Evolutionary conservation across 2,329 filamentous ascomycete species (phyloP).

Genomic region (Davidsoniella neocaledoniae): DNA sequence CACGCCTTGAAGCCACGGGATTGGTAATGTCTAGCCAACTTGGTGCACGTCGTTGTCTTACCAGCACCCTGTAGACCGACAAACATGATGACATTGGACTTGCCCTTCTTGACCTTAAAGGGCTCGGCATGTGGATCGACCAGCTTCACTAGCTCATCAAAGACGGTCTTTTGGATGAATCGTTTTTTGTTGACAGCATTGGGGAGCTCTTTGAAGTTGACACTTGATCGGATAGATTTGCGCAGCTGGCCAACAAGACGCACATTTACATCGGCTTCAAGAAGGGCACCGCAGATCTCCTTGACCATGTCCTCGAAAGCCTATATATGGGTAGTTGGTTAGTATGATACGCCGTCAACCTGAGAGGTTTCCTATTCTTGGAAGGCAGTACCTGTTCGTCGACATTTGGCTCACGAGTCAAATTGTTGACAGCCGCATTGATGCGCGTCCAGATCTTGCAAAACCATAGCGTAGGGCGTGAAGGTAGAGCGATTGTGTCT

Average conservation of each 20-base stretch:
- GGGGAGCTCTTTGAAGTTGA: slow-evolving; percentile 90
- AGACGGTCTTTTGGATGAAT: slow-evolving; percentile 92
- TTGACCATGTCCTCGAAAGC: slow-evolving; percentile 97
- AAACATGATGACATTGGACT: slow-evolving; percentile 97
- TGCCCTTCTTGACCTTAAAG: slow-evolving; percentile 94
- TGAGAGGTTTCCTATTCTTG: slow-evolving; percentile 4
- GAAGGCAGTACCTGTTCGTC: slow-evolving; percentile 64
- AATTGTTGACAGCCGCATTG: slow-evolving; percentile 85
- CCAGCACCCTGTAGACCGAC: slow-evolving; percentile 94
- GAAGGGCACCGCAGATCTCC: slow-evolving; percentile 86
- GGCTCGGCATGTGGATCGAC: slow-evolving; percentile 91
- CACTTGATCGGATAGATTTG: slow-evolving; percentile 76
- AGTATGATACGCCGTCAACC: background rate
- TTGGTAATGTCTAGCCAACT: slow-evolving; percentile 88
- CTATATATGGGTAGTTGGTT: slow-evolving; percentile 30
- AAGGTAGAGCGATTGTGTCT: background rate
- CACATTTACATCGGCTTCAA: slow-evolving; percentile 96
- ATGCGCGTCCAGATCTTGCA: slow-evolving; percentile 98
- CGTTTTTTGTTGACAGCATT: slow-evolving; percentile 95
- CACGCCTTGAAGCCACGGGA: slow-evolving; percentile 84
- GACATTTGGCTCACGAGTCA: slow-evolving; percentile 80
- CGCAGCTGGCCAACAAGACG: slow-evolving; percentile 79
- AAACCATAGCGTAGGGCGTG: slow-evolving; percentile 52
- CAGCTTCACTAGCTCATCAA: slow-evolving; percentile 87
- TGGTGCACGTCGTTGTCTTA: slow-evolving; percentile 97